Percentiles rank a stretch among this genome's conserved stretches.
Conservation (phyloP, 1,284 basidiomycete genomes). For the Omphalotus olearius region DNA sequence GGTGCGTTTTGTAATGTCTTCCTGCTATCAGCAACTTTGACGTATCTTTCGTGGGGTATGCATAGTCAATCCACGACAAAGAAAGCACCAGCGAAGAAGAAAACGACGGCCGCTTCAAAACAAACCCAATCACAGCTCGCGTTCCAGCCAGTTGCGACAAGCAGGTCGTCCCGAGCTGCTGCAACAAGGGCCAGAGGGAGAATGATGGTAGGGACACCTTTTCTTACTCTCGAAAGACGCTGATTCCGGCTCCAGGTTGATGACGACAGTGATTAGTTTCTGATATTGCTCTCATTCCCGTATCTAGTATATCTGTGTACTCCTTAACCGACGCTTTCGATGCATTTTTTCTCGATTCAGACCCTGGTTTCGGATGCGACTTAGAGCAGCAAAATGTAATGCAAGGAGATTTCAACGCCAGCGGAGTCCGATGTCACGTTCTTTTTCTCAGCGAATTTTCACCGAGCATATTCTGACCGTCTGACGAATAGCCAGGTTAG, state of each 20-base stretch:
- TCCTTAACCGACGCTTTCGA: too few relatives aligned
- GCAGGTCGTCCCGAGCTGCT: slow-evolving; percentile 54
- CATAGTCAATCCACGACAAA: slow-evolving; percentile 41
- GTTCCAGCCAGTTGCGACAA: slow-evolving; percentile 50
- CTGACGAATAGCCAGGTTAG: too few relatives aligned
- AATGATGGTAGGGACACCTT: slow-evolving; percentile 37
- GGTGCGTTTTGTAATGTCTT: slow-evolving; percentile 34
- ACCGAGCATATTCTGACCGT: too few relatives aligned
- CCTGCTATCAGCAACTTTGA: not conserved
- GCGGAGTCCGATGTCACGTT: too few relatives aligned
- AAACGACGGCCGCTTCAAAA: slow-evolving; percentile 35
- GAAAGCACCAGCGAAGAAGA: slow-evolving; percentile 60
- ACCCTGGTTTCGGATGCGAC: too few relatives aligned
- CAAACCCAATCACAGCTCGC: slow-evolving; percentile 49
- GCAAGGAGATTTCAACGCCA: too few relatives aligned
- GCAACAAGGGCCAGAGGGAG: slow-evolving; percentile 54
- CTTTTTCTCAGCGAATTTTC: too few relatives aligned
- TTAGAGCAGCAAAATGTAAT: too few relatives aligned
- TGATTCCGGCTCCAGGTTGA: slow-evolving; percentile 11
- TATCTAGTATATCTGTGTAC: too few relatives aligned
- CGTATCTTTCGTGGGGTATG: not conserved
- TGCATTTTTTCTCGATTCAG: too few relatives aligned
- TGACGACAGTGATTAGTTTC: slow-evolving; percentile 19
- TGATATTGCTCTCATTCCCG: too few relatives aligned
- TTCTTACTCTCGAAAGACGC: not conserved